phyloP scores from a whole-genome alignment of 2,329 filamentous ascomycete genomes.

The Macrophomina tecta region DNA sequence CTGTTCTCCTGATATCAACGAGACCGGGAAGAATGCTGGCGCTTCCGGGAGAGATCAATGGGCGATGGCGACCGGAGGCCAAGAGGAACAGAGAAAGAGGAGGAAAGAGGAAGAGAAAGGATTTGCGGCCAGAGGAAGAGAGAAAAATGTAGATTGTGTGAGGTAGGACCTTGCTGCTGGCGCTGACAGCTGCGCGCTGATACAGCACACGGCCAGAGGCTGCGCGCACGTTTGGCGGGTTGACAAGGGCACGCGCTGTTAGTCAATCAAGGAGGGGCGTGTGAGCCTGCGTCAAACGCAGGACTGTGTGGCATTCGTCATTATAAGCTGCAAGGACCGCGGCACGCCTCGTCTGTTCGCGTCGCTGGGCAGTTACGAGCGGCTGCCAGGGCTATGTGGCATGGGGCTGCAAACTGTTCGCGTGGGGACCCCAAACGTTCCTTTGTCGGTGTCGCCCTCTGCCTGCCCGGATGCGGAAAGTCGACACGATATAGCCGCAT shows the following conservation, averaged over 20 bases:
- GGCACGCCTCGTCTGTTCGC: constrained; percentile 17
- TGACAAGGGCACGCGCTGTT: constrained; percentile 9
- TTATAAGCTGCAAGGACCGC: constrained; percentile 27
- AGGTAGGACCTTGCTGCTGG: constrained; percentile 5
- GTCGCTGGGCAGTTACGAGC: constrained; percentile 22
- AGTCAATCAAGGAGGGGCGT: constrained; percentile 21
- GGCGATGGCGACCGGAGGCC: background rate
- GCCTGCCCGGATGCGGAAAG: constrained; percentile 24
- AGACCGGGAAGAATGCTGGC: background rate
- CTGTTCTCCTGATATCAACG: background rate
- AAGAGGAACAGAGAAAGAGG: background rate
- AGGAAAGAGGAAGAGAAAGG: background rate
- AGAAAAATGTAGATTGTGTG: constrained; percentile 16
- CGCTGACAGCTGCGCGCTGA: background rate
- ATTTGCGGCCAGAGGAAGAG: background rate
- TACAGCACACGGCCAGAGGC: background rate
- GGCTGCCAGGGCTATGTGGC: constrained; percentile 4
- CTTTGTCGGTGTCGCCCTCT: constrained; percentile 20
- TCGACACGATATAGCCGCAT: constrained; percentile 5
- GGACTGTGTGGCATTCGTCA: constrained; percentile 12
- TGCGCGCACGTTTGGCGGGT: constrained; percentile 5
- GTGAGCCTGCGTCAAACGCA: constrained; percentile 19
- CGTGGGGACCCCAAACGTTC: constrained; percentile 10
- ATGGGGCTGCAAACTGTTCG: constrained; percentile 21
- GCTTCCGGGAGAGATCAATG: background rate